phyloP scores from a whole-genome alignment of 1,139 yeast genomes.

The Pichia sp. region DNA sequence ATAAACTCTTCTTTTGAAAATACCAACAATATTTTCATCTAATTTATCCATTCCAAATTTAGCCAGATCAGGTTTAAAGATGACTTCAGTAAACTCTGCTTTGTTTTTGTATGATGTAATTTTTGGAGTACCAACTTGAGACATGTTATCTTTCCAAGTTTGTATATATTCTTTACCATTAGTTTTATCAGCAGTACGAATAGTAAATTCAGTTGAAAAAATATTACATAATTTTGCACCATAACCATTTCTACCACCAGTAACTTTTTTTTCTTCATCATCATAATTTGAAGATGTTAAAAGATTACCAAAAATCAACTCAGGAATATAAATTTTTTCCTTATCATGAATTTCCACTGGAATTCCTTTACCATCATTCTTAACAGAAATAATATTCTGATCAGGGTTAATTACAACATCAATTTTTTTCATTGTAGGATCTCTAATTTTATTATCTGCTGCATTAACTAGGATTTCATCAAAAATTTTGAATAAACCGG shows the following conservation, averaged over 20 bases:
- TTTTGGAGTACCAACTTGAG: constrained; percentile 65
- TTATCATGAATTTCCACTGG: constrained; percentile 91
- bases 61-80: constrained; percentile 81
- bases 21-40: constrained; percentile 78
- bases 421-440: constrained; percentile 79
- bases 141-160: constrained; percentile 85
- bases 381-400: constrained; percentile 66
- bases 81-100: constrained; percentile 76
- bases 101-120: constrained; percentile 56
- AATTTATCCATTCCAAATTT: constrained; percentile 79
- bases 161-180: constrained; percentile 64
- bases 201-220: constrained; percentile 77
- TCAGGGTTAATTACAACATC: constrained; percentile 77
- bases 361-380: constrained; percentile 93
- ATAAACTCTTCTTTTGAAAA: constrained; percentile 86
- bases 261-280: constrained; percentile 89
- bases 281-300: constrained; percentile 95
- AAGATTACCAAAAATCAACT: constrained; percentile 90
- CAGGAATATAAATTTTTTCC: constrained; percentile 91
- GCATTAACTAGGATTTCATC: constrained; percentile 98
- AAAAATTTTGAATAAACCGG: constrained; percentile 92
- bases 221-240: constrained; percentile 97
- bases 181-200: constrained; percentile 83
- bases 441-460: constrained; percentile 96
- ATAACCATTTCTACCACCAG: constrained; percentile 98